phyloP scores from a whole-genome alignment of 495 filamentous ascomycete genomes.

The Amphirosellinia nigrospora region DNA sequence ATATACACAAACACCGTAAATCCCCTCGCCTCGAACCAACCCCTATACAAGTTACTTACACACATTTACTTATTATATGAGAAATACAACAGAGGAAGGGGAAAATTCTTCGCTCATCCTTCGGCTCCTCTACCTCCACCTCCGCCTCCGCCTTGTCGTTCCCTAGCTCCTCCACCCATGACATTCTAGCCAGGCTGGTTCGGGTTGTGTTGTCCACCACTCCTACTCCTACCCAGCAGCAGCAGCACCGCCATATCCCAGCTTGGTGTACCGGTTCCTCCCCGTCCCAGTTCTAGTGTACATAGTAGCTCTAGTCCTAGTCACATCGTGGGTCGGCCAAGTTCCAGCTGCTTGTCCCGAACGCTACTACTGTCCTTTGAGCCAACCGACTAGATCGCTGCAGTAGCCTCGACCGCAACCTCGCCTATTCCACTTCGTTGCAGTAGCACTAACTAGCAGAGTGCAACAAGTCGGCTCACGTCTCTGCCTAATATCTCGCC shows the following conservation, averaged over 20 bases:
- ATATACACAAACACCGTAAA: slow-evolving; percentile 2
- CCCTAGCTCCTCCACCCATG: slow-evolving; percentile 3
- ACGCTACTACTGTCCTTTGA: slow-evolving; percentile 15
- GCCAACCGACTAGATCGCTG: slow-evolving; percentile 3
- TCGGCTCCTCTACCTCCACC: slow-evolving; percentile 22
- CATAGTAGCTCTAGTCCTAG: slow-evolving; percentile 2
- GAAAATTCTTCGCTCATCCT: slow-evolving; percentile 18
- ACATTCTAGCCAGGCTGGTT: neutral
- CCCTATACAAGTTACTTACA: slow-evolving; percentile 4
- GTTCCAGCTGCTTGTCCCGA: slow-evolving; percentile 15
- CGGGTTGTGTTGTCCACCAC: neutral
- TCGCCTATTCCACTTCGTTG: neutral
- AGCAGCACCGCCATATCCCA: slow-evolving; percentile 5
- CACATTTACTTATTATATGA: too few species aligned
- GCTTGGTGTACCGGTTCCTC: slow-evolving; percentile 13
- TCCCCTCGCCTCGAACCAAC: neutral
- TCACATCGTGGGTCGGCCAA: slow-evolving; percentile 15
- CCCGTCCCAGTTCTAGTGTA: neutral
- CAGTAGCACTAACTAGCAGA: neutral
- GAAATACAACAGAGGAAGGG: slow-evolving; percentile 3
- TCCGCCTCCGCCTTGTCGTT: slow-evolving; percentile 21
- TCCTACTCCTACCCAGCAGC: slow-evolving; percentile 1
- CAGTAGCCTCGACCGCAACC: slow-evolving; percentile 19
- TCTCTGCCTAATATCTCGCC: neutral
- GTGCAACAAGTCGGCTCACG: neutral